phyloP scores from a whole-genome alignment of 2,329 filamentous ascomycete species.

The Lecanoromycetidae sp. region DNA sequence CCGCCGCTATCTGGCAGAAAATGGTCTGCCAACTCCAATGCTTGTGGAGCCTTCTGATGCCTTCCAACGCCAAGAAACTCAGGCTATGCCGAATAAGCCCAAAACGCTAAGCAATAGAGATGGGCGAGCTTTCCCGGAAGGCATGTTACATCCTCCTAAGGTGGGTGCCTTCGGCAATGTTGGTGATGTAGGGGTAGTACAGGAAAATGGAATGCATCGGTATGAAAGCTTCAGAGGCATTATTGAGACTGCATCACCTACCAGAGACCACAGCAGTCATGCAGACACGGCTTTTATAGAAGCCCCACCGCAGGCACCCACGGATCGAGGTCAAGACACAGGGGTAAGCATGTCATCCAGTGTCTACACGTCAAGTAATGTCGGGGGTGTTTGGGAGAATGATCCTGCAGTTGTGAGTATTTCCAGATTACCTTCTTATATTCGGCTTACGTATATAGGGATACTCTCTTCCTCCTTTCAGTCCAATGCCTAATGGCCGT shows the following conservation, averaged over 20 bases:
- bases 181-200: slow-evolving; percentile 14
- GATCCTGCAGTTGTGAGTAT: slow-evolving; percentile 17
- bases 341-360: slow-evolving; percentile 5
- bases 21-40: slow-evolving; percentile 3
- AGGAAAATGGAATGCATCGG: slow-evolving; percentile 13
- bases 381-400: slow-evolving; percentile 18
- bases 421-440: not conserved
- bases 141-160: slow-evolving; percentile 10
- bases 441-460: slow-evolving; percentile 9
- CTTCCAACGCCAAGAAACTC: not conserved
- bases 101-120: not conserved
- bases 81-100: not conserved
- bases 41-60: not conserved
- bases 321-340: not conserved
- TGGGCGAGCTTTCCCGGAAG: slow-evolving; percentile 1
- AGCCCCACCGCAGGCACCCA: slow-evolving; percentile 1
- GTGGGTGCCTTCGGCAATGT: slow-evolving; percentile 12
- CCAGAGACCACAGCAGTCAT: not conserved
- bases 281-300: not conserved
- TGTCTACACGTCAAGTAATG: slow-evolving; percentile 12
- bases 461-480: slow-evolving; percentile 18
- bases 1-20: slow-evolving; percentile 14
- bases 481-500: slow-evolving; percentile 8
- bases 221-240: slow-evolving; percentile 14
- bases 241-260: slow-evolving; percentile 13